Base-by-base conservation (phyloP, 2,329 filamentous ascomycete genomes). In the Penicillium sp. region DNA sequence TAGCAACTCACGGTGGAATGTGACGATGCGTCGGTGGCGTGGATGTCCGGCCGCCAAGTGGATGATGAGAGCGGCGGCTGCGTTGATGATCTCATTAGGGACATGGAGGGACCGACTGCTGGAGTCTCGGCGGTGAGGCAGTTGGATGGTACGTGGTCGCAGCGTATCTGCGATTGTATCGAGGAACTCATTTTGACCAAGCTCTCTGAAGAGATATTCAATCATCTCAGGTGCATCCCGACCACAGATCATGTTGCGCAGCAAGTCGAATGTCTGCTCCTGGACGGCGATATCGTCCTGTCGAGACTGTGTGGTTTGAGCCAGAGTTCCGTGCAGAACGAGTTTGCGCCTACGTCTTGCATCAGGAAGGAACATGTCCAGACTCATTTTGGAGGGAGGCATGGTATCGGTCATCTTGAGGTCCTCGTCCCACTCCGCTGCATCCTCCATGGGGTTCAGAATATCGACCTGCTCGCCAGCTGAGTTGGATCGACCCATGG, bases 181-280 rank as follows among this genome's bases (percentile, higher is more conserved):
- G 59, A 96, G 91, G 46, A 97, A 75, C 34, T 84, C 78, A 51
- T 88, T 81, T 62, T 87, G 80, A 1, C 88, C 87, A 41, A 96
- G 77, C 49, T 83, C 79, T 51, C 75, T 78, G 62, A 97, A 84
- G 21, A 97, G 70, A 61, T 87, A 83, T 62, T 95, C 89, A 53
- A 96, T 88, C 81, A 96, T 91, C 70, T 73, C 81, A 53, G 67
- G 75, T 57, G 70, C 76, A 57, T 68, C 80, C 58, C 68, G 73
- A 53, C 83, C 81, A 50, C 84, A 85, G 57, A 96, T 87, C 29
- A 97, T 75, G 67, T 98, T 98, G 48, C 91, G 81, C 54, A 98
- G 81, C 59, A 97, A 85, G 60, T 94, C 85, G 17, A 97, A 79
- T 0, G 85, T 87, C 69, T 97, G 90, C 64, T 95, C 88, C 69